phyloP scores from a whole-genome alignment of 73 alveolate species.

The Diophrys sp. region DNA sequence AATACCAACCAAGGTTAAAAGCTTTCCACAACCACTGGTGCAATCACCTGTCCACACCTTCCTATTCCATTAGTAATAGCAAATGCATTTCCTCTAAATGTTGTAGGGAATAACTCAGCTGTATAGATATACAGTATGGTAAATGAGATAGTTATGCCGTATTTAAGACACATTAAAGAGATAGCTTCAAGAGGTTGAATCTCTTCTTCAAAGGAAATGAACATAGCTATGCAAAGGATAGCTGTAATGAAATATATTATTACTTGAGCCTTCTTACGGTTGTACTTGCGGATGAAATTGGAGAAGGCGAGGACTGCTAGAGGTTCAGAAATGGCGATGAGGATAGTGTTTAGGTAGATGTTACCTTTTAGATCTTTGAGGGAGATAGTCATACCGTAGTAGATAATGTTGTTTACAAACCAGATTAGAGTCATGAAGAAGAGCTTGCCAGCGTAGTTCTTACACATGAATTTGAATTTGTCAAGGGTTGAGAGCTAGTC shows the following conservation, averaged over 20 bases:
- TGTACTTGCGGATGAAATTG: background rate
- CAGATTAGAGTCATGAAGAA: background rate
- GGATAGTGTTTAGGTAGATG: background rate
- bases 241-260: background rate
- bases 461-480: background rate
- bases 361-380: background rate
- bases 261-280: background rate
- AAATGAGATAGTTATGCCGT: background rate
- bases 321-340: background rate
- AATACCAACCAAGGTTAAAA: background rate
- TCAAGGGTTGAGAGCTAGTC: background rate
- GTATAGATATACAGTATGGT: background rate
- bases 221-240: background rate
- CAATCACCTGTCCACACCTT: background rate
- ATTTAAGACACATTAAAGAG: background rate
- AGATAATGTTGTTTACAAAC: background rate
- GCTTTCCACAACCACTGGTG: background rate
- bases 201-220: background rate
- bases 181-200: background rate
- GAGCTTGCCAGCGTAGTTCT: background rate
- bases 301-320: background rate
- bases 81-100: background rate
- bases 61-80: background rate
- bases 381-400: background rate
- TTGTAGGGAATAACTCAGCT: background rate